Conservation (phyloP, 2,329 filamentous ascomycete species). For the Fusarium brachygibbosum region DNA sequence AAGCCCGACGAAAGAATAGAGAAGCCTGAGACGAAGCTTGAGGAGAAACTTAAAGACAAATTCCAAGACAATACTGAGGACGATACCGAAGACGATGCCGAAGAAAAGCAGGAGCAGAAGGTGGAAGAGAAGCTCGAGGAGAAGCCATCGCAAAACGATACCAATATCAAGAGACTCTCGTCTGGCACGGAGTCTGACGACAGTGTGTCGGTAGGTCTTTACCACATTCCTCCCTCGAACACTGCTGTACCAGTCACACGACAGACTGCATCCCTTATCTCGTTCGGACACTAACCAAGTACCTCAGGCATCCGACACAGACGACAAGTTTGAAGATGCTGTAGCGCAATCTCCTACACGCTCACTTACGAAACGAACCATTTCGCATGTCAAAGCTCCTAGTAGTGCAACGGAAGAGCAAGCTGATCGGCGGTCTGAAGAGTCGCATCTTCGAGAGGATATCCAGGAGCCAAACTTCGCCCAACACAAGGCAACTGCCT, state of each 20-base stretch:
- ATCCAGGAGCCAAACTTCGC: conserved; percentile 23
- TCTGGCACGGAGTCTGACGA: conserved; percentile 51
- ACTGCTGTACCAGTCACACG: conserved; percentile 36
- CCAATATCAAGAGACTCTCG: conserved; percentile 48
- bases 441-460: conserved; percentile 24
- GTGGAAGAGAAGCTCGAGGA: conserved; percentile 3
- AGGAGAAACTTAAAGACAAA: conserved; percentile 3
- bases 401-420: conserved; percentile 27
- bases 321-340: conserved; percentile 82
- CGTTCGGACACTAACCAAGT: conserved; percentile 34
- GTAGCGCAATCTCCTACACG: conserved; percentile 74
- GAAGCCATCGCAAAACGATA: conserved; percentile 38
- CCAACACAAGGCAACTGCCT: conserved; percentile 33
- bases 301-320: conserved; percentile 51
- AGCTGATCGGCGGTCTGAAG: conserved; percentile 28
- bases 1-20: neutral
- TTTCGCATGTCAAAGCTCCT: conserved; percentile 54
- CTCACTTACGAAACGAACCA: conserved; percentile 69
- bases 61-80: conserved; percentile 9
- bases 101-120: conserved; percentile 10
- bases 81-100: neutral
- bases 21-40: neutral
- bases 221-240: conserved; percentile 26
- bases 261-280: conserved; percentile 30
- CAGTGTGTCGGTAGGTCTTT: conserved; percentile 50